Evolutionary conservation across 225 moss, liverwort and hornwort genomes (phyloP), one percentile per base, ranked within the genome.

Genomic region (Lunularia cruciata): DNA sequence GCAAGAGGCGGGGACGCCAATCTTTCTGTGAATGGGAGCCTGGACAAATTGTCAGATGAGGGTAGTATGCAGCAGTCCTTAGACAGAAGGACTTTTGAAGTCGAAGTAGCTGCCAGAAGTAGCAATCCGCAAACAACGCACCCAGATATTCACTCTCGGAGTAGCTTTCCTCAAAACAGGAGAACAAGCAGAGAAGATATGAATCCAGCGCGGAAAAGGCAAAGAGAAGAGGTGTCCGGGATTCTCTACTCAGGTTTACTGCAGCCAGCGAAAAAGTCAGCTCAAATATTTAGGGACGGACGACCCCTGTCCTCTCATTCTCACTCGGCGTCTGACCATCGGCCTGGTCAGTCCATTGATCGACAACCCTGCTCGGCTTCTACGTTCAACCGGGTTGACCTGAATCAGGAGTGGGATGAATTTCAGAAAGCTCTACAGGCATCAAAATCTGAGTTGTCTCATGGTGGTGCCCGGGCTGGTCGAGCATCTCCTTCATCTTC

Each of bases 141-240:
- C 22, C 25, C 51, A 23, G 34, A 18, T 11, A 35, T 33, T 18
- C 49, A 52, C 20, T 52, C 56, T 10, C 46, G 47, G 45, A 65
- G 27, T 48, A 27, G 49, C 47, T 25, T 35, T 40, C 9, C 35
- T 64, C 66, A 54, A 28, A 52, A 37, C 0, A 37, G 47, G 42
- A 55, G 77, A 33, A 64, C 52, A 25, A 66, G 56, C 36, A 65
- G 61, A 59, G 69, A 77, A 42, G 75, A 78, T 18, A 12, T 78
- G 53, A 11, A 18, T 26, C 66, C 81, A 12, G 75, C 78, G 20
- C 69, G 78, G 0, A 85, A 85, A 39, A 75, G 77, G 57, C 75
- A 76, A 30, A 47, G 75, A 63, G 77, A 62, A 10, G 77, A 81
- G 63, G 72, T 53, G 54, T 58, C 46, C 15, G 75, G 32, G 26